Evolutionary conservation across 805 yeast species (phyloP).

Genomic region (Barnettozyma sucrosica): DNA sequence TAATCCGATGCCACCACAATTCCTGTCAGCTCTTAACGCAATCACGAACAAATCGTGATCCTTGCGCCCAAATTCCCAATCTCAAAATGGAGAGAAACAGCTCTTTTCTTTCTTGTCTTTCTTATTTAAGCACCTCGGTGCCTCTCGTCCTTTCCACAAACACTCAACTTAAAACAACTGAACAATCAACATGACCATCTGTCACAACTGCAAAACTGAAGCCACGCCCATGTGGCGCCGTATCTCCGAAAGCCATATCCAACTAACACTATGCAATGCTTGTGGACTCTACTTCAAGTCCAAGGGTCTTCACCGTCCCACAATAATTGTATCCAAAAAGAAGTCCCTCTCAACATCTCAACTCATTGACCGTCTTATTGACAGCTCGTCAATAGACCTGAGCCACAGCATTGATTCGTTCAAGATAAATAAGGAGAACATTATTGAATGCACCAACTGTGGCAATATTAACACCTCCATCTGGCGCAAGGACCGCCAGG

Average conservation of each 20-base stretch:
- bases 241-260: conserved; percentile 58
- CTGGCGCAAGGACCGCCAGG: conserved; percentile 88
- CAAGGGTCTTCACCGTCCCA: conserved; percentile 73
- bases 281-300: conserved; percentile 73
- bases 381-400: not conserved
- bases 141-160: not conserved
- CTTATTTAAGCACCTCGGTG: not conserved
- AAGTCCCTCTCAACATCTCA: conserved; percentile 12
- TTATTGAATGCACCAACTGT: conserved; percentile 67
- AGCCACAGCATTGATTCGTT: conserved; percentile 9
- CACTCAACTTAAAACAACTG: not conserved
- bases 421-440: conserved; percentile 10
- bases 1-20: not conserved
- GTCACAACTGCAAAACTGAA: conserved; percentile 64
- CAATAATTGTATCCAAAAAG: conserved; percentile 41
- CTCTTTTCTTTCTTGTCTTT: not conserved
- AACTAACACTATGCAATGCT: conserved; percentile 72
- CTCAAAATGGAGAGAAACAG: not conserved
- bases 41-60: conserved; percentile 6
- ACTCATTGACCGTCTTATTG: conserved; percentile 8
- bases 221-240: conserved; percentile 85
- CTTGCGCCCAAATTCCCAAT: not conserved
- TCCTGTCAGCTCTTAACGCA: not conserved
- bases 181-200: conserved; percentile 8
- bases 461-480: conserved; percentile 85